A percentile compares a stretch with the other conserved stretches of the same genome.
Conservation (phyloP, 768 basidiomycete genomes). For the Saitozyma podzolica region DNA sequence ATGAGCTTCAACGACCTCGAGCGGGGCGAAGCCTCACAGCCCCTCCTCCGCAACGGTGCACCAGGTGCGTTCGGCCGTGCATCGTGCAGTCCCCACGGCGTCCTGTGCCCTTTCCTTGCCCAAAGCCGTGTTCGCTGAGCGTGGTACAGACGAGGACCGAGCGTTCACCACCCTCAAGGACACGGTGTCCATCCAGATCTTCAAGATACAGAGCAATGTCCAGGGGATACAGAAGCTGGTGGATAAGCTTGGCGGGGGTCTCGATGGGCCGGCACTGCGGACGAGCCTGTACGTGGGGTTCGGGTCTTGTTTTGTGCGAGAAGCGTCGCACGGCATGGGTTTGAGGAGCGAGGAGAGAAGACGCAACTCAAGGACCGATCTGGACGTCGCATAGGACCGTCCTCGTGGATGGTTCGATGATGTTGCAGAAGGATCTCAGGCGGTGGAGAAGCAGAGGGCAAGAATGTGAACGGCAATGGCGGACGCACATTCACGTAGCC, state of each 20-base stretch:
- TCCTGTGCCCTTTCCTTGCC: not conserved
- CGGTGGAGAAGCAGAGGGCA: no score
- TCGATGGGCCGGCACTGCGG: constrained; percentile 75
- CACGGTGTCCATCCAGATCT: constrained; percentile 70
- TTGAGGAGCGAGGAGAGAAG: not conserved
- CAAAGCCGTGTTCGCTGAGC: not conserved
- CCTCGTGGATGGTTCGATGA: no score
- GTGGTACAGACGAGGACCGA: constrained; percentile 59
- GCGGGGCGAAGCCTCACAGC: constrained; percentile 42
- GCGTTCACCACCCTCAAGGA: constrained; percentile 68
- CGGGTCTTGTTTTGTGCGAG: not conserved
- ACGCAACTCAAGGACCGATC: not conserved
- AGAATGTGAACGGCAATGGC: no score
- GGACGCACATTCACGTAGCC: no score
- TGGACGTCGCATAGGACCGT: no score
- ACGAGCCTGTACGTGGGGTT: constrained; percentile 71
- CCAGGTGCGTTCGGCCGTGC: constrained; percentile 23
- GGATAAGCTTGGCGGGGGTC: constrained; percentile 84
- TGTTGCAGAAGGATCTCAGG: no score
- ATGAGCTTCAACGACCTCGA: constrained; percentile 52
- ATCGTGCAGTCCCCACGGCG: not conserved
- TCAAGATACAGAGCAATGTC: constrained; percentile 98
- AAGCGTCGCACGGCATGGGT: not conserved
- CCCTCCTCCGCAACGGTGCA: constrained; percentile 29
- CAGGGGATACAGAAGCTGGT: constrained; percentile 93